phyloP scores from a whole-genome alignment of 495 filamentous ascomycete species.

The Penicillium fimorum region DNA sequence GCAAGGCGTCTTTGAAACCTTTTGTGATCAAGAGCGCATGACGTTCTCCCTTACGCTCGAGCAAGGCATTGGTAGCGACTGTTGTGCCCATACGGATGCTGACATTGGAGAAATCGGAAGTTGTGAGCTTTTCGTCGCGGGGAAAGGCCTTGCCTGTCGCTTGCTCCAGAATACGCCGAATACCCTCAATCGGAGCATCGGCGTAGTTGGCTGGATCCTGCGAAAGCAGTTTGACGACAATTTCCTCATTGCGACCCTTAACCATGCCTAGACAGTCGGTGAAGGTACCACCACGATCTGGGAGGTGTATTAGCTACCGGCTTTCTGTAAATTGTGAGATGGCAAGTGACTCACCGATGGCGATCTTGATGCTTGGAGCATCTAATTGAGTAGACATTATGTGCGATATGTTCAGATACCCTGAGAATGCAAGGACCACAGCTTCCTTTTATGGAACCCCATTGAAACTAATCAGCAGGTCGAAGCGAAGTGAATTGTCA shows the following conservation, averaged over 20 bases:
- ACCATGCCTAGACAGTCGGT: conserved; percentile 18
- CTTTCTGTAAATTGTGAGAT: neutral
- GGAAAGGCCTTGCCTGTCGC: conserved; percentile 21
- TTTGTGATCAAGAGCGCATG: conserved; percentile 84
- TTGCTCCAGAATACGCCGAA: conserved; percentile 23
- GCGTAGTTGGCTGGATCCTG: conserved; percentile 19
- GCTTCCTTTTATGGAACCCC: conserved; percentile 5
- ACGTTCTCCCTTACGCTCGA: conserved; percentile 86
- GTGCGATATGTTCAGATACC: conserved; percentile 20
- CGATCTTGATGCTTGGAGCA: conserved; percentile 26
- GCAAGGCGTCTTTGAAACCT: conserved; percentile 83
- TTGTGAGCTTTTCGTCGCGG: conserved; percentile 17
- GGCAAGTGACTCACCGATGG: conserved; percentile 21
- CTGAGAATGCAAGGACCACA: neutral
- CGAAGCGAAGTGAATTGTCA: neutral
- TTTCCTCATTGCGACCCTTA: conserved; percentile 20
- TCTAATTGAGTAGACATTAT: neutral
- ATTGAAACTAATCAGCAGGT: neutral
- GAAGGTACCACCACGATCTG: conserved; percentile 29
- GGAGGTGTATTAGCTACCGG: neutral
- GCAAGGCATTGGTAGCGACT: conserved; percentile 76
- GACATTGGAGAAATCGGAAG: conserved; percentile 10
- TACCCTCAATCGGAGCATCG: conserved; percentile 22
- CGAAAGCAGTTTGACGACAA: conserved; percentile 21
- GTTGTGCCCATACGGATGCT: conserved; percentile 69